Conservation (phyloP, 495 filamentous ascomycete species). For the Saxophila tyrrhenica region DNA sequence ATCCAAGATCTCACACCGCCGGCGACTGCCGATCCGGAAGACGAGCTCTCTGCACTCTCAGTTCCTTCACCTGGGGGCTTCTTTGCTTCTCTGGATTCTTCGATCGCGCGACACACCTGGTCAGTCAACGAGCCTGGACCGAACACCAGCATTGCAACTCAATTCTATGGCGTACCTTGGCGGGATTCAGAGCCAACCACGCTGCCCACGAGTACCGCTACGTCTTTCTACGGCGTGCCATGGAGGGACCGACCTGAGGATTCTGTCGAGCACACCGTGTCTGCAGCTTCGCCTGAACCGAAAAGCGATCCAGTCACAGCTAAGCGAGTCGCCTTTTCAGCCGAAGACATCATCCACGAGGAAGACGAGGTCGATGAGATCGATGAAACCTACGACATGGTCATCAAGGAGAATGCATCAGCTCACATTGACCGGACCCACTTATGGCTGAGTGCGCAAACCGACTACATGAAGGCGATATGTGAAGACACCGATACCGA, state of each 20-base stretch:
- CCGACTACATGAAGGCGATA: conserved; percentile 63
- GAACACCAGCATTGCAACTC: conserved; percentile 25
- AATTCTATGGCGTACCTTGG: conserved; percentile 24
- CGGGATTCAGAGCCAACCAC: conserved; percentile 21
- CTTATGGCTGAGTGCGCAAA: conserved; percentile 70
- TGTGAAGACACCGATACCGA: conserved; percentile 46
- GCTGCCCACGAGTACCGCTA: conserved; percentile 67
- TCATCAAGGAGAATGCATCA: conserved; percentile 52
- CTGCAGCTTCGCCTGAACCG: conserved; percentile 33
- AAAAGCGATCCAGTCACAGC: conserved; percentile 14
- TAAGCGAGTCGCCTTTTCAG: conserved; percentile 24
- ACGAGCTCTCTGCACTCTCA: conserved; percentile 46
- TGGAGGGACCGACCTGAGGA: conserved; percentile 45
- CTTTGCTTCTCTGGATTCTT: conserved; percentile 67
- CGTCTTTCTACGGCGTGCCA: conserved; percentile 72
- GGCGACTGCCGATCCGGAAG: conserved; percentile 32
- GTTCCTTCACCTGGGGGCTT: conserved; percentile 87
- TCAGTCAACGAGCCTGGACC: conserved; percentile 34
- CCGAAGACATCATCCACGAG: conserved; percentile 18
- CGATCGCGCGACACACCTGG: conserved; percentile 65
- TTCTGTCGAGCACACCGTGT: conserved; percentile 57
- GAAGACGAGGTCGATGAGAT: conserved; percentile 29
- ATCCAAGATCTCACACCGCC: conserved; percentile 18
- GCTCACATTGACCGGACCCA: conserved; percentile 67
- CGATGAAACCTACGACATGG: conserved; percentile 55